Base-by-base conservation (phyloP, 306 rosid species). In the Oemleria cerasiformis region DNA sequence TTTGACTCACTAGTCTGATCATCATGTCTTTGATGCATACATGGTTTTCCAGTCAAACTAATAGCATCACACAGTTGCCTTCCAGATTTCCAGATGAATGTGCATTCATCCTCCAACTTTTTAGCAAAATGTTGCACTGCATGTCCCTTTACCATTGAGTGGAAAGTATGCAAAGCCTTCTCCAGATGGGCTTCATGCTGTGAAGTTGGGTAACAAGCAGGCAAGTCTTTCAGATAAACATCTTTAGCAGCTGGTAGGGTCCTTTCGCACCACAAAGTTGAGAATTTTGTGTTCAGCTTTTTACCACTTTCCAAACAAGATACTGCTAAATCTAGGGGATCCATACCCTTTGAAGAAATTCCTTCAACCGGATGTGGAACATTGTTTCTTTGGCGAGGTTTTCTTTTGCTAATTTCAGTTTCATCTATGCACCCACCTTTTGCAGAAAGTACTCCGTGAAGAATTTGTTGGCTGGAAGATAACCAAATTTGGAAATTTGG, bases 1-100 rank as follows among this genome's bases (percentile, higher is more conserved):
- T 77, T 79, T 43, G 79, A 69, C 60, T 59, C 77, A 67, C 76
- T 71, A 25, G 70, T 74, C 75, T 82, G 84, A 64, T 76, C 82
- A 70, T 83, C 80, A 81, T 93, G 97, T 67, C 93, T 87, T 76
- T 84, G 93, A 76, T 93, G 97, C 89, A 84, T 84, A 80, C 97
- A 93, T 11, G 97, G 97, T 75, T 88, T 90, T 25, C 98, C 92
- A 0, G 97, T 93, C 87, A 93, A 85, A 87, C 98, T 93, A 78
- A 93, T 68, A 53, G 90, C 98, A 77, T 90, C 97, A 77, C 96
- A 93, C 45, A 93, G 79, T 54, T 90, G 97, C 88, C 98, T 88
- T 72, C 90, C 94, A 70, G 96, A 84, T 77, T 83, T 86, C 98
- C 97, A 93, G 53, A 93, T 89, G 78, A 75, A 79, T 66, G 83